Percentiles rank a stretch among this genome's conserved stretches.
Conservation (phyloP, 2,329 filamentous ascomycete species). For the Tolypocladium pustulatum region DNA sequence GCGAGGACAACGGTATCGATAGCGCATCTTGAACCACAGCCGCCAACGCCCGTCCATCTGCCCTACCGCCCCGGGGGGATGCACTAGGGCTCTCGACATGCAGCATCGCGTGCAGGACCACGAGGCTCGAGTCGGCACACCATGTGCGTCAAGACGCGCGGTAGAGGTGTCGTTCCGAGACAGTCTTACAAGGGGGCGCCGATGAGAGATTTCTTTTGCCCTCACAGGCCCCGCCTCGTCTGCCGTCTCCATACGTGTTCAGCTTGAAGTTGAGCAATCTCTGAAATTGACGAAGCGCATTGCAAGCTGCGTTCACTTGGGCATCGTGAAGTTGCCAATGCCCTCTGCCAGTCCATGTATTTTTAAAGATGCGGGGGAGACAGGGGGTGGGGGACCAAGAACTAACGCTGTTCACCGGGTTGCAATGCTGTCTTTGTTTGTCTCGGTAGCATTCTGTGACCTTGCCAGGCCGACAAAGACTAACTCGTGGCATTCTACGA, state of each 20-base stretch:
- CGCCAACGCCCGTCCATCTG: neutral
- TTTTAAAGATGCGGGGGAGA: neutral
- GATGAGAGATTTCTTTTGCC: neutral
- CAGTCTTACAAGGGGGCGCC: neutral
- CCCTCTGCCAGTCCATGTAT: too few species aligned
- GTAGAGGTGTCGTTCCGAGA: neutral
- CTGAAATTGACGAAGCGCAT: neutral
- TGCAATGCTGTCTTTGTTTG: neutral
- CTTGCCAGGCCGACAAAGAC: neutral
- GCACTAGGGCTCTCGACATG: neutral
- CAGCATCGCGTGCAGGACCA: neutral
- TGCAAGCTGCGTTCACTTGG: neutral
- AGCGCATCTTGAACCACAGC: neutral
- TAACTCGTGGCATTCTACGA: neutral
- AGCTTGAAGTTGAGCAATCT: neutral
- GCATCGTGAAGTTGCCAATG: too few species aligned
- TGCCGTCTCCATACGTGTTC: neutral
- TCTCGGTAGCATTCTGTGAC: neutral
- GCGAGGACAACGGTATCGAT: neutral
- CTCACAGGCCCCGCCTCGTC: neutral
- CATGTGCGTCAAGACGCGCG: neutral
- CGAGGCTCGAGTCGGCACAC: neutral
- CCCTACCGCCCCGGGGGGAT: neutral
- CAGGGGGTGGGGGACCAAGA: too few species aligned
- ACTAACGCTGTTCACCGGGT: neutral